Evolutionary conservation across 495 filamentous ascomycete species (phyloP).

Genomic region (Penicillium manginii): DNA sequence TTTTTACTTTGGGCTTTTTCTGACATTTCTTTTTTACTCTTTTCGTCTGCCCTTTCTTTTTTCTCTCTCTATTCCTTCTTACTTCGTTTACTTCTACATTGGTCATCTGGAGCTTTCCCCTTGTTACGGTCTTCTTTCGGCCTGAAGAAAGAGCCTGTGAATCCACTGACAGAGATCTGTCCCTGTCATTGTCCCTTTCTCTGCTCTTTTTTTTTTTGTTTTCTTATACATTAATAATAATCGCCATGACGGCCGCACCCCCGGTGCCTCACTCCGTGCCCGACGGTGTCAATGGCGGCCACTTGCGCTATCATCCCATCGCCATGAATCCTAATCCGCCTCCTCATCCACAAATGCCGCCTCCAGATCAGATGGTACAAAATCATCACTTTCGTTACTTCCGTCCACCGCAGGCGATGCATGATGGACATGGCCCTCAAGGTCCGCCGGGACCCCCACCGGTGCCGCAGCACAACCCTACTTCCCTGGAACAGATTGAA

Average conservation of each 20-base stretch:
- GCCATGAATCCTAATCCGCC: slow-evolving; percentile 51
- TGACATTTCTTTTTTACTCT: slow-evolving; percentile 12
- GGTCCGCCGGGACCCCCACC: slow-evolving; percentile 25
- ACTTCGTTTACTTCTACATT: slow-evolving; percentile 14
- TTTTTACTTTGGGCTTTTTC: slow-evolving; percentile 10
- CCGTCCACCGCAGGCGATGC: slow-evolving; percentile 33
- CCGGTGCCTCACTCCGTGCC: slow-evolving; percentile 42
- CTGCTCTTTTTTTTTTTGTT: neutral
- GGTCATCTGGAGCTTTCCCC: neutral
- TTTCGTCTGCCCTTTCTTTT: slow-evolving; percentile 9
- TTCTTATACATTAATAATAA: slow-evolving; percentile 1
- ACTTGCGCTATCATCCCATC: slow-evolving; percentile 51
- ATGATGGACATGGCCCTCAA: slow-evolving; percentile 33
- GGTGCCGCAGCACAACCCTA: slow-evolving; percentile 30
- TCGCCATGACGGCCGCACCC: slow-evolving; percentile 46
- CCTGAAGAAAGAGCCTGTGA: neutral
- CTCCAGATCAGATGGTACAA: slow-evolving; percentile 43
- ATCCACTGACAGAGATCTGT: neutral
- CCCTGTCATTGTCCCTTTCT: too few species aligned
- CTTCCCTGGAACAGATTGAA: slow-evolving; percentile 49
- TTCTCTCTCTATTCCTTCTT: neutral
- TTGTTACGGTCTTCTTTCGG: neutral
- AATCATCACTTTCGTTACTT: slow-evolving; percentile 46
- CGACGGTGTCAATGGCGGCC: slow-evolving; percentile 44
- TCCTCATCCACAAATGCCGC: slow-evolving; percentile 35